phyloP scores from a whole-genome alignment of 768 basidiomycete genomes.

The Phylloporus sp. region DNA sequence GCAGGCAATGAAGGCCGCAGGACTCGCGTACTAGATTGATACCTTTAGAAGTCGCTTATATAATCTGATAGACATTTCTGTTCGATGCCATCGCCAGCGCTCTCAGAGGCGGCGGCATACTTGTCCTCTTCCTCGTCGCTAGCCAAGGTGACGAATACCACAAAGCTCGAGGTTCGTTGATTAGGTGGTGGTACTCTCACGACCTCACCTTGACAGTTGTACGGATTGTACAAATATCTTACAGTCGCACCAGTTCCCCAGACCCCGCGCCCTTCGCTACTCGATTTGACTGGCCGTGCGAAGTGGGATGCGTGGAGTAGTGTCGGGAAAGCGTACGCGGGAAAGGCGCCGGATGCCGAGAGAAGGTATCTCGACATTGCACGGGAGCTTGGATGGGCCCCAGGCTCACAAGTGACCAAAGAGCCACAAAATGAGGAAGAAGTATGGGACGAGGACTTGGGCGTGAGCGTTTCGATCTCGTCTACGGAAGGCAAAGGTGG shows the following conservation, averaged over 20 bases:
- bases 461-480: constrained; percentile 21
- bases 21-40: constrained; percentile 58
- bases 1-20: constrained; percentile 77
- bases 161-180: constrained; percentile 58
- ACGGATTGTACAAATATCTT: constrained; percentile 76
- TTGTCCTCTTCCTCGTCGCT: constrained; percentile 54
- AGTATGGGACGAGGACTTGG: constrained; percentile 42
- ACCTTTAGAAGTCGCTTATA: constrained; percentile 28
- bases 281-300: constrained; percentile 73
- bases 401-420: constrained; percentile 23
- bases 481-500: constrained; percentile 28
- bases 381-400: constrained; percentile 61
- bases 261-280: constrained; percentile 61
- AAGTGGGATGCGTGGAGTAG: constrained; percentile 85
- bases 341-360: constrained; percentile 47
- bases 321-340: constrained; percentile 44
- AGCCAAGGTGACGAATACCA: constrained; percentile 49
- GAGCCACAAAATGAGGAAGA: constrained; percentile 23
- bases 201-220: constrained; percentile 50
- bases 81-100: constrained; percentile 33
- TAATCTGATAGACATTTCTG: constrained; percentile 32
- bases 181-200: constrained; percentile 12
- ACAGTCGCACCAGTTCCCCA: constrained; percentile 55
- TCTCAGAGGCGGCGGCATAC: constrained; percentile 60
- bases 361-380: constrained; percentile 66